These are phyloP conservation scores for Pythium utonaiense DNA, from an alignment of 352 stramenopile species.

Conservation along the genomic window DNA sequence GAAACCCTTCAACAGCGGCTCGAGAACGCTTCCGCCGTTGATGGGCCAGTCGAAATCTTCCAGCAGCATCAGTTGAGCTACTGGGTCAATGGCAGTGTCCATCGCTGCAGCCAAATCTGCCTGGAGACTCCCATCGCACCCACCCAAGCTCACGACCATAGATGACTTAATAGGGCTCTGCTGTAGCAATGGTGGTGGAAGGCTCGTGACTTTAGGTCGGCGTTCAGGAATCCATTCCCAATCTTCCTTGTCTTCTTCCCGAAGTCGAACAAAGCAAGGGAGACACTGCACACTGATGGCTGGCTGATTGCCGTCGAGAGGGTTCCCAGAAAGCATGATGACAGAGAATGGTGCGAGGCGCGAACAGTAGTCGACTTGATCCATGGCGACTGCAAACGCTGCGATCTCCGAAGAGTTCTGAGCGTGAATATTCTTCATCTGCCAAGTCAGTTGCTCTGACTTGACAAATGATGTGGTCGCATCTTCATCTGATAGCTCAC, in stretches of 20 bases:
- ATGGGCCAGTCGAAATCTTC: conserved; percentile 74
- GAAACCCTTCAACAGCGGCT: conserved; percentile 55
- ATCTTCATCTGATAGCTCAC: conserved; percentile 37
- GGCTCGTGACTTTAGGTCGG: conserved; percentile 28
- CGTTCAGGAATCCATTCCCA: conserved; percentile 59
- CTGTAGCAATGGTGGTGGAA: conserved; percentile 45
- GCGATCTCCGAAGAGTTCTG: conserved; percentile 50
- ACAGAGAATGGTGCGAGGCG: conserved; percentile 56
- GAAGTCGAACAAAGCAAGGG: conserved; percentile 55
- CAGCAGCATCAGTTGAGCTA: conserved; percentile 28
- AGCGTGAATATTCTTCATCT: conserved; percentile 33
- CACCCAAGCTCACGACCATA: conserved; percentile 34
- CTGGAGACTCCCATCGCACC: conserved; percentile 38
- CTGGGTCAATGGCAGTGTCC: conserved; percentile 28
- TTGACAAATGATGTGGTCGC: conserved; percentile 50
- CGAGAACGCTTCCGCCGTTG: conserved; percentile 52
- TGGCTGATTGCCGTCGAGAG: conserved; percentile 64
- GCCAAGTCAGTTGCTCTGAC: conserved; percentile 56
- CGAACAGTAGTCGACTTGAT: conserved; percentile 52
- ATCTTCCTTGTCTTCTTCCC: conserved; percentile 58
- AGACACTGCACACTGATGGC: conserved; percentile 56
- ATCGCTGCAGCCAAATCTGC: conserved; percentile 43
- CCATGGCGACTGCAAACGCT: conserved; percentile 38
- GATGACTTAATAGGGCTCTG: conserved; percentile 47
- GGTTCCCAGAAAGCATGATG: conserved; percentile 66